Base-by-base conservation (phyloP, 176 grass and related monocot genomes). In the Elymus sibiricus region DNA sequence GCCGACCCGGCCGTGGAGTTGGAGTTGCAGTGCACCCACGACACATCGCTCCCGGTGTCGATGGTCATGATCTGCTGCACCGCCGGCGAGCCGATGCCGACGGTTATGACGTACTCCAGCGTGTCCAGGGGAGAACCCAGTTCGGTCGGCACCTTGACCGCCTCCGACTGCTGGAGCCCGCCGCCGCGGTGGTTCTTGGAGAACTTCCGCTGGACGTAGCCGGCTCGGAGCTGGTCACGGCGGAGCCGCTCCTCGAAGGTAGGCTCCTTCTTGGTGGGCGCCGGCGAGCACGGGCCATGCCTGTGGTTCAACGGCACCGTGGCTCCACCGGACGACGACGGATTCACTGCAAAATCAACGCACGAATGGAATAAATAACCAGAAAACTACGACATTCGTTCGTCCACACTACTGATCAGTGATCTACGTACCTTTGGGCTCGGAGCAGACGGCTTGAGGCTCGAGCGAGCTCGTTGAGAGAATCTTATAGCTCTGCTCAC, bases 1-100 rank as follows among this genome's bases (percentile, higher is more conserved):
- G 55, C 14, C 44, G 60, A 43, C 40, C 89, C 91, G 16, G 61
- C 14, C 64, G 94, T 91, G 32, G 60, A 7, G 82, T 73, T 42
- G 89, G 60, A 7, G 82, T 73, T 43, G 89, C 94, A 95, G 49
- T 97, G 94, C 65, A 97, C 91, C 94, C 94, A 97, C 0, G 92
- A 85, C 15, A 94, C 53, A 49, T 97, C 94, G 79, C 90, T 92
- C 67, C 88, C 94, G 4, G 90, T 90, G 90, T 97, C 94, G 13
- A 97, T 90, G 67, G 59, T 19, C 66, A 97, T 21, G 1, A 66
- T 85, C 78, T 83, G 90, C 16, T 28, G 44, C 47, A 64, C 88
- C 0, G 28, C 66, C 17, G 86, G 90, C 53, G 87, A 88, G 24
- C 94, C 94, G 16, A 94, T 24, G 0, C 71, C 32, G 14, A 94